A percentile compares a stretch with the other conserved stretches of the same genome.
Conservation (phyloP, 2,329 filamentous ascomycete genomes). For the Monilinia aucupariae region DNA sequence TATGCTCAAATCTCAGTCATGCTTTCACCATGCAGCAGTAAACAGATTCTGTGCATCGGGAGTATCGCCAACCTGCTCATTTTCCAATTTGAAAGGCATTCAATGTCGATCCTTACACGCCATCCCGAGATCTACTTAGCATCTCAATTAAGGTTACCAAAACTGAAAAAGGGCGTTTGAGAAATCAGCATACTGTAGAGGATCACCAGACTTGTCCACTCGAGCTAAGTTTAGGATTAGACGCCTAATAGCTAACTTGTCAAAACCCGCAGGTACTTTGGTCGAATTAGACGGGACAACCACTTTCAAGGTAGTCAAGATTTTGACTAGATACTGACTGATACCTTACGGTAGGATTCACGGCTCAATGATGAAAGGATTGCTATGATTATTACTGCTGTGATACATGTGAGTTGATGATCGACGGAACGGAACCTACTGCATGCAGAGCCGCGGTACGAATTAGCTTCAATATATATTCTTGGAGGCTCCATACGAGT, state of each 20-base stretch:
- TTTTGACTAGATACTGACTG: background rate
- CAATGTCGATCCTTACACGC: background rate
- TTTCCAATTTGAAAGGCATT: background rate
- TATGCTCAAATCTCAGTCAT: too few relatives aligned
- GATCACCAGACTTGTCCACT: background rate
- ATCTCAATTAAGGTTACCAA: background rate
- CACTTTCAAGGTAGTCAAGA: background rate
- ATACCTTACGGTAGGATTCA: background rate
- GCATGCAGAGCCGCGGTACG: background rate
- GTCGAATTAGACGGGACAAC: background rate
- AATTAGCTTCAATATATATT: background rate
- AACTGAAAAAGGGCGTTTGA: background rate
- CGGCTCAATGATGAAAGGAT: background rate
- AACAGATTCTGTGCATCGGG: background rate
- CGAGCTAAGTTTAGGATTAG: background rate
- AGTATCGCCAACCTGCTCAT: background rate
- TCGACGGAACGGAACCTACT: background rate
- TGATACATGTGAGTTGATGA: background rate
- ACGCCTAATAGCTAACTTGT: background rate
- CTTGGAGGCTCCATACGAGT: background rate
- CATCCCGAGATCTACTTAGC: background rate
- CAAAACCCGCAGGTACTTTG: background rate
- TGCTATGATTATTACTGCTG: background rate
- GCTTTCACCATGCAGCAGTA: background rate
- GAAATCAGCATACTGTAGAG: too few relatives aligned